Base-by-base conservation (phyloP, 192 early-diverging fungal genomes). In the Dissophora ornata region DNA sequence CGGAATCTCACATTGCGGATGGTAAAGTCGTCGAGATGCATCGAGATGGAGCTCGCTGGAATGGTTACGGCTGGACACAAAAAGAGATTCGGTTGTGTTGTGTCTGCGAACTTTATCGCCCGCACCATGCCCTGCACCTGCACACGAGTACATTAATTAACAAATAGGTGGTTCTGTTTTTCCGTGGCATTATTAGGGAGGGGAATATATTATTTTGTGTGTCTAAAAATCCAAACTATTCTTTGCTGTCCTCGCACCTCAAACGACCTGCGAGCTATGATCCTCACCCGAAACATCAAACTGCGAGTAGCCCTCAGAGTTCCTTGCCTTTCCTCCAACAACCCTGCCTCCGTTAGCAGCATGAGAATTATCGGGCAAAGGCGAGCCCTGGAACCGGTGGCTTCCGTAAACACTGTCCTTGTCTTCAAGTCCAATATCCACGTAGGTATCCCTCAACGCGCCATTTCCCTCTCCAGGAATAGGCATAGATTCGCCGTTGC, bases 391-490 rank as follows among this genome's bases (percentile, higher is more conserved):
- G 47, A 71, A 62, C 13, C 63, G 63, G 29, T 77, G 73, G 64
- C 65, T 67, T 0, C 73, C 73, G n/a, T 77, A 77, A 3, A 77
- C 59, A 4, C 63, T 67, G 28, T 77, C 64, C 11, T 67, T 57
- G 24, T 77, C 65, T 1, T 41, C 70, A 28, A 67, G 56, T 6
- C 34, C 34, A 6, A 16, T 19, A 15, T 24, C 44, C 0, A 45
- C 12, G 3, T 44, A 24, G 15, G 13, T 34, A 30, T 57, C 29
- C 18, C 29, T 40, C 2, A 7, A 18, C 32, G 10, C 21, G 24
- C 33, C 24, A 12, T 55, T 9, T 18, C 5, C 19, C 22, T 42
- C 38, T 38, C 22, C 12, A 38, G 49, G 26, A 12, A 28, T 25
- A 12, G 49, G 49, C 9, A n/a, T 18, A 25, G 22, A 10, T 9